phyloP scores from a whole-genome alignment of 371 early-diverging fungal genomes.

The Cokeromyces recurvatus region DNA sequence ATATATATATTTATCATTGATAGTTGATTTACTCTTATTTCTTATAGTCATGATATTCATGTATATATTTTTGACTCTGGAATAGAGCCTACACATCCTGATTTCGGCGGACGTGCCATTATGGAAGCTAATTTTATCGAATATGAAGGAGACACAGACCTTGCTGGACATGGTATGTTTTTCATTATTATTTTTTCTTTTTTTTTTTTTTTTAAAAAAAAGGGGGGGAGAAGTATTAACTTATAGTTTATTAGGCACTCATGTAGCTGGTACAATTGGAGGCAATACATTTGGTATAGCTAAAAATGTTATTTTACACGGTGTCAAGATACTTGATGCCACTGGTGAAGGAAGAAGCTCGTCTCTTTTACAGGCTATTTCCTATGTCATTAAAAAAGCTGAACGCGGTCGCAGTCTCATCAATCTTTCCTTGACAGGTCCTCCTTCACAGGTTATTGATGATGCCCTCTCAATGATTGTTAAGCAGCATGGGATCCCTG shows the following conservation, averaged over 20 bases:
- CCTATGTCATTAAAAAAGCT: slow-evolving; percentile 24
- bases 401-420: slow-evolving; percentile 28
- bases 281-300: slow-evolving; percentile 61
- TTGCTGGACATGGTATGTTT: slow-evolving; percentile 47
- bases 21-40: too few species aligned
- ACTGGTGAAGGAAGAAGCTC: slow-evolving; percentile 45
- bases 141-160: slow-evolving; percentile 36
- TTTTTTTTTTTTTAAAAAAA: too few species aligned
- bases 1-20: too few species aligned
- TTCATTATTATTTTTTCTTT: too few species aligned
- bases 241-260: slow-evolving; percentile 50
- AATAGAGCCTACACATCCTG: slow-evolving; percentile 63
- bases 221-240: too few species aligned
- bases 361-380: slow-evolving; percentile 26
- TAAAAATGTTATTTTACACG: slow-evolving; percentile 53
- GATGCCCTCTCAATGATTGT: slow-evolving; percentile 43
- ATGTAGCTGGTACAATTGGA: slow-evolving; percentile 62
- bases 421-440: slow-evolving; percentile 61
- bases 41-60: slow-evolving; percentile 53
- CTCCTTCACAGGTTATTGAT: slow-evolving; percentile 29
- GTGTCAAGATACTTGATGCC: slow-evolving; percentile 61
- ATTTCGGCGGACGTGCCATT: slow-evolving; percentile 79
- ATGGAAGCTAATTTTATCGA: slow-evolving; percentile 61
- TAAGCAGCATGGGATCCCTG: slow-evolving; percentile 31
- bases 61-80: slow-evolving; percentile 80